Percentiles rank a stretch among this genome's conserved stretches.
Conservation (phyloP, 148 eudicot species). For the Rhododendron kiyosumense region DNA sequence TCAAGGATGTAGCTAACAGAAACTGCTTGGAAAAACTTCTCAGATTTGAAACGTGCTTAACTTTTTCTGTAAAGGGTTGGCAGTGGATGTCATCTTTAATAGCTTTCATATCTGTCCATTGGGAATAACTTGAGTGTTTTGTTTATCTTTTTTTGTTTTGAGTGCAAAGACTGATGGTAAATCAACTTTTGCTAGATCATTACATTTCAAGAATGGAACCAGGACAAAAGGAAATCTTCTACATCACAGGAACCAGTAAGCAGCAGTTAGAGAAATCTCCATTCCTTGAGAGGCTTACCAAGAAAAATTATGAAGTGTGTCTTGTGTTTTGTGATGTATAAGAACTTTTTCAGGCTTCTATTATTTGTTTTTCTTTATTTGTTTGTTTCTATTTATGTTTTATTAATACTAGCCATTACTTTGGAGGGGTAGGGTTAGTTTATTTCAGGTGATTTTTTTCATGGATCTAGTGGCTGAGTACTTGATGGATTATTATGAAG, state of each 20-base stretch:
- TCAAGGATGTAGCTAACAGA: too few species aligned
- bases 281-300: conserved; percentile 85
- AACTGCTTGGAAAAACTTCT: too few species aligned
- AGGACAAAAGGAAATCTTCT: conserved; percentile 88
- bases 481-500: too few species aligned
- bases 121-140: not conserved
- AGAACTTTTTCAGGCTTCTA: not conserved
- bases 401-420: not conserved
- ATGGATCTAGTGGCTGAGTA: too few species aligned
- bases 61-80: not conserved
- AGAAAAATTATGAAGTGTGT: conserved; percentile 76
- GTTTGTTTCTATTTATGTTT: conserved; percentile 1
- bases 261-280: conserved; percentile 95
- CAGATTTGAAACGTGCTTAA: not conserved
- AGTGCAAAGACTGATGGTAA: conserved; percentile 86
- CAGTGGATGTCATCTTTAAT: not conserved
- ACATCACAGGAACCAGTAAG: conserved; percentile 83
- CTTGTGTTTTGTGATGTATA: not conserved
- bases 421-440: too few species aligned
- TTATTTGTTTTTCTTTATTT: not conserved
- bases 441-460: too few species aligned
- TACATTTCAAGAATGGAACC: conserved; percentile 11
- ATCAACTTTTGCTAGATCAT: conserved; percentile 75
- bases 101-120: not conserved
- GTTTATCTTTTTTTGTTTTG: conserved; percentile 9